Percentiles rank a stretch among this genome's conserved stretches.
Evolutionary conservation across 495 filamentous ascomycete species (phyloP).

Genomic region (Aspergillus funiculosus): DNA sequence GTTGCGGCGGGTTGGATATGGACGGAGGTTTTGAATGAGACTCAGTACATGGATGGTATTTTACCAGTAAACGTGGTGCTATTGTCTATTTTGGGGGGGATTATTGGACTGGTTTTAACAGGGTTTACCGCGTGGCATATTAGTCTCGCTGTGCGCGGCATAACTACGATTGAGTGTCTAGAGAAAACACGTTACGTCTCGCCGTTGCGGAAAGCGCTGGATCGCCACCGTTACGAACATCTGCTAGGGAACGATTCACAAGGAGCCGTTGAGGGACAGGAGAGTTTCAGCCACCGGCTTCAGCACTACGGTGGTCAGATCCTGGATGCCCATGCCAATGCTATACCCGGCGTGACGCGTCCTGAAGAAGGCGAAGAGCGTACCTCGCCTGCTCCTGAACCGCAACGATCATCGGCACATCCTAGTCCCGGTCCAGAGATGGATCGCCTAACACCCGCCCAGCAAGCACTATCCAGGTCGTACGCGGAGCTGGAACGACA

Average conservation of each 20-base stretch:
- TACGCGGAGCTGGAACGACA: constrained; percentile 69
- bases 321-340: constrained; percentile 75
- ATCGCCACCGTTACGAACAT: constrained; percentile 52
- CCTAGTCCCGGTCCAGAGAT: constrained; percentile 15
- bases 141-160: constrained; percentile 64
- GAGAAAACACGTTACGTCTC: constrained; percentile 91
- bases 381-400: constrained; percentile 19
- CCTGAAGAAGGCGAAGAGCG: constrained; percentile 72
- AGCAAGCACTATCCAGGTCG: constrained; percentile 48
- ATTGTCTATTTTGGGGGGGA: constrained; percentile 76
- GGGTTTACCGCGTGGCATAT: constrained; percentile 95
- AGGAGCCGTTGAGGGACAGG: constrained; percentile 47
- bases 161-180: constrained; percentile 91
- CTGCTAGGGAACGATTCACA: constrained; percentile 14
- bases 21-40: constrained; percentile 64
- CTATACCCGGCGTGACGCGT: constrained; percentile 70
- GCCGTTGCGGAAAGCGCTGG: constrained; percentile 64
- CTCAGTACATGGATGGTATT: constrained; percentile 57
- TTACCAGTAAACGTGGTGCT: constrained; percentile 90
- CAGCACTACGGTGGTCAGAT: constrained; percentile 70
- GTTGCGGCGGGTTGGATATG: constrained; percentile 74
- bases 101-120: constrained; percentile 80
- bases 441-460: constrained; percentile 33
- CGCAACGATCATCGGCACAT: no score
- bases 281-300: constrained; percentile 51